Evolutionary conservation across 768 basidiomycete genomes (phyloP).

Genomic region (button mushroom (Agaricus bisporus)): DNA sequence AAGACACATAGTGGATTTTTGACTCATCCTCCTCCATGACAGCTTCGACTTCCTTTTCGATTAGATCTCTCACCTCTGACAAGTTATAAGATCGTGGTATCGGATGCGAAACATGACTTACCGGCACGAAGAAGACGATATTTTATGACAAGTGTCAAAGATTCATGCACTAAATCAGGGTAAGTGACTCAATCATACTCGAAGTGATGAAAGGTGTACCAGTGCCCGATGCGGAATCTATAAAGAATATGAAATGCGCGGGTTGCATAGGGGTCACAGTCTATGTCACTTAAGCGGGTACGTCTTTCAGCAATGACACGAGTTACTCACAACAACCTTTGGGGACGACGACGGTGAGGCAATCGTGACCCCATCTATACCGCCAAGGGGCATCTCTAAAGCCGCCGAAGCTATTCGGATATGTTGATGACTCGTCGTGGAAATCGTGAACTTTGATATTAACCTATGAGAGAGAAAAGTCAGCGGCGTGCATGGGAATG

Average conservation of each 20-base stretch:
- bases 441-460: constrained; percentile 87
- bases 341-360: constrained; percentile 40
- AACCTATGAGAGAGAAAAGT: constrained; percentile 40
- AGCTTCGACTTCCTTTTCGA: constrained; percentile 42
- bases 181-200: constrained; percentile 8
- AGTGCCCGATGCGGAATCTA: constrained; percentile 59
- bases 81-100: background rate
- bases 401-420: constrained; percentile 66
- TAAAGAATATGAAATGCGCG: constrained; percentile 73
- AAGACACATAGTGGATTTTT: constrained; percentile 31
- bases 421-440: constrained; percentile 71
- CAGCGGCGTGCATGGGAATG: background rate
- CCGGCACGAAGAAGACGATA: constrained; percentile 86
- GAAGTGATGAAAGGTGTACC: constrained; percentile 30
- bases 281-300: constrained; percentile 29
- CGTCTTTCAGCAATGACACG: background rate
- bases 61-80: constrained; percentile 62
- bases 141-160: constrained; percentile 55
- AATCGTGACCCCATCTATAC: constrained; percentile 46
- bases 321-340: constrained; percentile 39
- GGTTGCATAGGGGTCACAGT: constrained; percentile 71
- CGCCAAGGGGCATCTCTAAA: constrained; percentile 40
- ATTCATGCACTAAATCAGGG: constrained; percentile 48
- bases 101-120: constrained; percentile 20
- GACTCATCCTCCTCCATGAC: constrained; percentile 31